Evolutionary conservation across 106 monocot species (phyloP).

Genomic region (Dendrobium huoshanense): DNA sequence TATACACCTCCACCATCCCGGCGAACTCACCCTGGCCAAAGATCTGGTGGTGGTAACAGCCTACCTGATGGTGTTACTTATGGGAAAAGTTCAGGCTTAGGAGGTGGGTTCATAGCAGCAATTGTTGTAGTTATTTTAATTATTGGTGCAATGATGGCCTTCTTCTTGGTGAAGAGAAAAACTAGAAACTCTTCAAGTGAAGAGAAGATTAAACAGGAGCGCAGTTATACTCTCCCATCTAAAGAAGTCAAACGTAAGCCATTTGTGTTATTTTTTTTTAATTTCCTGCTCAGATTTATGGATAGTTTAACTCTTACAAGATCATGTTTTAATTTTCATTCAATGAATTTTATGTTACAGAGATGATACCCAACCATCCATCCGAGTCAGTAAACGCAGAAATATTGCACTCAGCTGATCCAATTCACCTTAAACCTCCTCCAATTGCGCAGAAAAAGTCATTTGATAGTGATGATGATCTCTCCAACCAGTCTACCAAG

Average conservation of each 20-base stretch:
- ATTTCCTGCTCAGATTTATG: neutral
- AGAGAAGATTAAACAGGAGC: slow-evolving; percentile 32
- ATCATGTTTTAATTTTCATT: neutral
- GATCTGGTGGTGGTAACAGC: slow-evolving; percentile 16
- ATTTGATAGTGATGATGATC: slow-evolving; percentile 56
- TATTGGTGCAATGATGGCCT: slow-evolving; percentile 49
- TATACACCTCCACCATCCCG: slow-evolving; percentile 41
- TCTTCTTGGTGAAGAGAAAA: slow-evolving; percentile 58
- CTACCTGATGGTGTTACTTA: slow-evolving; percentile 19
- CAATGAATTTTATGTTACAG: slow-evolving; percentile 27
- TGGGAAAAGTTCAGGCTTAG: slow-evolving; percentile 43
- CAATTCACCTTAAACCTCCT: slow-evolving; percentile 58
- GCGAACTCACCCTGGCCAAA: slow-evolving; percentile 38
- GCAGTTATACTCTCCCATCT: slow-evolving; percentile 30
- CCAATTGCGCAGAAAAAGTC: slow-evolving; percentile 43
- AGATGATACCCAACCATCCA: slow-evolving; percentile 42
- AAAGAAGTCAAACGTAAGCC: slow-evolving; percentile 50
- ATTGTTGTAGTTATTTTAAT: slow-evolving; percentile 60
- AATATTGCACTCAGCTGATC: slow-evolving; percentile 24
- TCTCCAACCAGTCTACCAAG: slow-evolving; percentile 28
- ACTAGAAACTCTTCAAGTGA: slow-evolving; percentile 9
- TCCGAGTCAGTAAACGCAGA: slow-evolving; percentile 17
- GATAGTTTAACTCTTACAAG: neutral
- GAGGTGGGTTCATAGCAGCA: slow-evolving; percentile 57
- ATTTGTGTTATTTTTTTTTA: neutral